Base-by-base conservation (phyloP, 1,139 yeast species). In the Geotrichum carabidarum region DNA sequence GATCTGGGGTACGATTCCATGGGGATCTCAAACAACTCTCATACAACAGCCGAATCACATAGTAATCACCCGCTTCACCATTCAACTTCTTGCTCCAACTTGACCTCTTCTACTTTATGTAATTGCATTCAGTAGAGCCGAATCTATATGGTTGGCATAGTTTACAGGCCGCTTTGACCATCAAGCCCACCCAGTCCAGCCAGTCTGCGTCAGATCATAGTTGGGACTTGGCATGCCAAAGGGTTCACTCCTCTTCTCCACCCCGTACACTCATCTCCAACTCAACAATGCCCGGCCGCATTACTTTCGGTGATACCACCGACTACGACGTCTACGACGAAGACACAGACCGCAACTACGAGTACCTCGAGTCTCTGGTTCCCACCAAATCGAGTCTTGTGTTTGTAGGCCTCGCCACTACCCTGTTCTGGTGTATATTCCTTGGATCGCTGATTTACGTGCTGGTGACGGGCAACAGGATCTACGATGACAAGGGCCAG, bases 401-500 rank as follows among this genome's bases (percentile, higher is more conserved):
- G 8, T 9, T 36, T 4, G 6, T 7, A 3, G 49, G 38, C 34
- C n/a, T 18, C 15, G 34, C 27, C 31, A 36, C 49, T 41, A 11
- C 31, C 12, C 15, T 18, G 12, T 15, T 45, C 3, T 11, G n/a
- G 15, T 8, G 42, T 2, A 8, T 36, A 1, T 45, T 36, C n/a
- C 7, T 45, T 18, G 41, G 49, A 5, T 34, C 42, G 11, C 15
- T 31, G 12, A 14, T 36, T 6, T 45, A 35, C 17, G 36, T 45
- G 11, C 17, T 35, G 7, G 18, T 36, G 15, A 45, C 49, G 2
- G 49, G 49, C 27, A 36, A 34, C 12, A 27, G 18, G 12, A 36
- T 45, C 38, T n/a, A 45, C 32, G 49, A 36, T 31, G 42, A 36
- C n/a, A 41, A 45, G n/a, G 49, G 49, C n/a, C 9, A 45, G n/a